phyloP scores from a whole-genome alignment of 2,329 filamentous ascomycete genomes.

The Pseudopyricularia cyperi region DNA sequence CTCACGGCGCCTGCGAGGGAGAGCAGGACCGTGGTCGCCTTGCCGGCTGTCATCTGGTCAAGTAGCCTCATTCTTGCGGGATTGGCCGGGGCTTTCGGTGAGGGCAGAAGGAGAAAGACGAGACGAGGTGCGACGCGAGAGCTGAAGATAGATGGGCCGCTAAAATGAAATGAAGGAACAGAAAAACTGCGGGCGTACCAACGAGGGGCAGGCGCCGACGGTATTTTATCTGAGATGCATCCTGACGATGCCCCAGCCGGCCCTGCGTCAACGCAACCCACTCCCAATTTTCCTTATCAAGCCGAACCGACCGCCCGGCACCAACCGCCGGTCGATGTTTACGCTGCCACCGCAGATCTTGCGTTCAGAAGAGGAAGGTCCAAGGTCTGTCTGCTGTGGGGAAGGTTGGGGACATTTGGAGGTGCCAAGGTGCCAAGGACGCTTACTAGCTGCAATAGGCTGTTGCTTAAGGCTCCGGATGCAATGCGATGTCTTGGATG shows the following conservation, averaged over 20 bases:
- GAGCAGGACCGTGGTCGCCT: background rate
- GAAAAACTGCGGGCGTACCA: background rate
- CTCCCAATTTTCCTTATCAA: background rate
- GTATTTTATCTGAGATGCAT: background rate
- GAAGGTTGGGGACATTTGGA: background rate
- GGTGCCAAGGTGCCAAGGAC: background rate
- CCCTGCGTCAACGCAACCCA: background rate
- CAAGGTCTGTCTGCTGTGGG: background rate
- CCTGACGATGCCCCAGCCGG: background rate
- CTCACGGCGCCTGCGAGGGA: background rate
- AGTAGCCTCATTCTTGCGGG: background rate
- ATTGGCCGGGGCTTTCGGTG: background rate
- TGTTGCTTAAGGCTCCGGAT: background rate
- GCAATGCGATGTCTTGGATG: background rate
- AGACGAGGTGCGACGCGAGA: too few species aligned
- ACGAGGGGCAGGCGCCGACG: background rate
- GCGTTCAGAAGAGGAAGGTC: background rate
- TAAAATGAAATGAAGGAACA: background rate
- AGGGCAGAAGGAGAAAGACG: background rate
- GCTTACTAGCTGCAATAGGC: background rate
- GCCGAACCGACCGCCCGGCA: background rate
- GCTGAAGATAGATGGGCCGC: background rate
- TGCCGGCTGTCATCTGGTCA: background rate
- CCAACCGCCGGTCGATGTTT: background rate
- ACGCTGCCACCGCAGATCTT: background rate